A percentile compares a stretch with the other conserved stretches of the same genome.
phyloP scores from a whole-genome alignment of 2,329 filamentous ascomycete species.

The Cladosporium velox region DNA sequence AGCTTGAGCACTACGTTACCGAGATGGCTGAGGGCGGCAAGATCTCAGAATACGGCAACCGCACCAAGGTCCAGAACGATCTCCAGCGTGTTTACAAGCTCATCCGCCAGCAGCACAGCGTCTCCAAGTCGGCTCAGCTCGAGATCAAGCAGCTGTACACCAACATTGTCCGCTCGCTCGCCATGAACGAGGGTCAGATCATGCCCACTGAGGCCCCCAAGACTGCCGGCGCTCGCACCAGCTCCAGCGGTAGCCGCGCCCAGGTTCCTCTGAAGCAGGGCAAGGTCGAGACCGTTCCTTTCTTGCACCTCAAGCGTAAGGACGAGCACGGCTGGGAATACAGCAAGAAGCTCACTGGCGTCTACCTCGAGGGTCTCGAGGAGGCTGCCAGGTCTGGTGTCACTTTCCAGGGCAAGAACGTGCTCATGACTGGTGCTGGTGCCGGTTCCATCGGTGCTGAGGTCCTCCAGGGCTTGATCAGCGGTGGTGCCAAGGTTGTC shows the following conservation, averaged over 20 bases:
- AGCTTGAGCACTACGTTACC: constrained; percentile 96
- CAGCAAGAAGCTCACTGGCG: constrained; percentile 94
- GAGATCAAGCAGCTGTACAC: constrained; percentile 95
- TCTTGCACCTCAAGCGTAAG: constrained; percentile 95
- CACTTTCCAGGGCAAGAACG: constrained; percentile 92
- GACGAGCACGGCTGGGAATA: constrained; percentile 96
- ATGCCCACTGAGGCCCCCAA: constrained; percentile 83
- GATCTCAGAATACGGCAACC: constrained; percentile 97
- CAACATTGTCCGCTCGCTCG: constrained; percentile 88
- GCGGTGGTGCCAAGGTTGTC: constrained; percentile 92
- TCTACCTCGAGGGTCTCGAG: constrained; percentile 91
- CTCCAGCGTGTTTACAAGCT: constrained; percentile 95
- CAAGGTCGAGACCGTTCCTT: constrained; percentile 96
- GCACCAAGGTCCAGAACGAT: constrained; percentile 96
- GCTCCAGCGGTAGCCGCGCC: constrained; percentile 53
- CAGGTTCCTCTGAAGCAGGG: constrained; percentile 67
- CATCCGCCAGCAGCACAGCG: constrained; percentile 96
- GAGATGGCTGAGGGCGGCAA: constrained; percentile 99
- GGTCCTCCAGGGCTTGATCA: constrained; percentile 92
- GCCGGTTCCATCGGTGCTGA: constrained; percentile 97
- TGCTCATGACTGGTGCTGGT: constrained; percentile 96
- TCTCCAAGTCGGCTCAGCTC: constrained; percentile 92
- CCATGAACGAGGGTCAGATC: constrained; percentile 98
- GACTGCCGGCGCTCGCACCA: constrained; percentile 61
- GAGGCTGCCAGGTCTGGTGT: constrained; percentile 84